Conservation (phyloP, 164 flowering plant species). For the Sedum album region DNA sequence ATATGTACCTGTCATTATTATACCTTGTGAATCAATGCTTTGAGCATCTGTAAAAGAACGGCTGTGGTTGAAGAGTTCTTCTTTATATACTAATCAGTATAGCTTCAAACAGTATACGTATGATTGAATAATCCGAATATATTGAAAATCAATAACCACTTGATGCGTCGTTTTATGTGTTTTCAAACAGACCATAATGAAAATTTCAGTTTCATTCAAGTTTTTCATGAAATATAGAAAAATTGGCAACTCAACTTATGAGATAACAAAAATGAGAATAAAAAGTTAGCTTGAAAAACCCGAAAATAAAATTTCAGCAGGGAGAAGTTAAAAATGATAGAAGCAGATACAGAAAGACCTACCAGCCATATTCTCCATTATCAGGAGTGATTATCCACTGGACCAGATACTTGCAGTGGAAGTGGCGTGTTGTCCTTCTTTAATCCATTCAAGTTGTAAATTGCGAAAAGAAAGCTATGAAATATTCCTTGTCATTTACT, state of each 20-base stretch:
- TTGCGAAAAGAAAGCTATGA: not conserved
- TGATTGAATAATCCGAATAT: too few species aligned
- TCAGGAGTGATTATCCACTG: not conserved
- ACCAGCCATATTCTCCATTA: not conserved
- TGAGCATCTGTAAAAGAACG: not conserved
- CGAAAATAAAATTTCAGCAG: not conserved
- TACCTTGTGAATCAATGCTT: not conserved
- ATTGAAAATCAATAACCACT: too few species aligned
- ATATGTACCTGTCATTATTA: not conserved
- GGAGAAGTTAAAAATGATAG: not conserved
- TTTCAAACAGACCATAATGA: too few species aligned
- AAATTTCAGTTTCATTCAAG: too few species aligned
- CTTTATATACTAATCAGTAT: not conserved
- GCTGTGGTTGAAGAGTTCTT: not conserved
- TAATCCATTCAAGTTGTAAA: not conserved
- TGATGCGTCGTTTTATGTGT: too few species aligned
- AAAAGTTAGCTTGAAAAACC: not conserved
- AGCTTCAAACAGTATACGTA: too few species aligned
- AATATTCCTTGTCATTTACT: not conserved
- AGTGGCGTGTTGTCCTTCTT: not conserved
- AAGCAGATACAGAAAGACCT: not conserved
- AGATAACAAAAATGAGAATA: not conserved
- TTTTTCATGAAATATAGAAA: too few species aligned
- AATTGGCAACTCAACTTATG: not conserved
- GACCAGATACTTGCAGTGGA: not conserved